These are phyloP conservation scores for Syncephalis fuscata DNA, from an alignment of 371 early-diverging fungal genomes.

Conservation along the genomic window DNA sequence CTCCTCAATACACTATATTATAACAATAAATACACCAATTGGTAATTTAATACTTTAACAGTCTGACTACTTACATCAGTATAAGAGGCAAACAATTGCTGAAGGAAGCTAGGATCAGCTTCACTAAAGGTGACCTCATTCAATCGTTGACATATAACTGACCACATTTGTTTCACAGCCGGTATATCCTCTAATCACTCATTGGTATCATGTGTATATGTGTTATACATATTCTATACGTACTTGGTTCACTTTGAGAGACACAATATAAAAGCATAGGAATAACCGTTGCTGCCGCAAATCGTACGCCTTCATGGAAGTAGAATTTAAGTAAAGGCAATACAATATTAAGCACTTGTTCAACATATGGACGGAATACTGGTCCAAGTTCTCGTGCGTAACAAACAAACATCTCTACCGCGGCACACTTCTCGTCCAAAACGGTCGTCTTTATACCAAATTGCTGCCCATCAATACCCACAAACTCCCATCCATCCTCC, in stretches of 20 bases:
- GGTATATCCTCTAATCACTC: too few species aligned
- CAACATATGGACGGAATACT: constrained; percentile 73
- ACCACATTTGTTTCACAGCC: constrained; percentile 21
- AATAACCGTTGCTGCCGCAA: constrained; percentile 70
- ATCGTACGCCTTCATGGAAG: constrained; percentile 91
- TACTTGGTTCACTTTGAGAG: neutral
- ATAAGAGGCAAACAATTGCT: constrained; percentile 58
- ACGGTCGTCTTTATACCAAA: constrained; percentile 89
- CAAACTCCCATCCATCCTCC: constrained; percentile 94
- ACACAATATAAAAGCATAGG: constrained; percentile 58
- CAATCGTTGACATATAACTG: constrained; percentile 44
- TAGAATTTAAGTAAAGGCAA: constrained; percentile 85
- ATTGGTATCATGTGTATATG: too few species aligned
- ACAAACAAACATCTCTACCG: constrained; percentile 91
- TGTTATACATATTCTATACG: too few species aligned
- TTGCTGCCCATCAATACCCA: constrained; percentile 71
- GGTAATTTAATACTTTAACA: too few species aligned
- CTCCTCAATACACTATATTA: constrained; percentile 48
- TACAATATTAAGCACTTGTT: constrained; percentile 59
- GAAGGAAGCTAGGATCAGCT: constrained; percentile 57
- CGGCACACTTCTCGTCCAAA: constrained; percentile 92
- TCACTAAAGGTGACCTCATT: constrained; percentile 50
- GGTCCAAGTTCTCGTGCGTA: constrained; percentile 85
- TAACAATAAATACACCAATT: constrained; percentile 10
- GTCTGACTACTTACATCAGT: too few species aligned